Conservation (phyloP, 192 early-diverging fungal genomes). For the Chytriomyces sp. region DNA sequence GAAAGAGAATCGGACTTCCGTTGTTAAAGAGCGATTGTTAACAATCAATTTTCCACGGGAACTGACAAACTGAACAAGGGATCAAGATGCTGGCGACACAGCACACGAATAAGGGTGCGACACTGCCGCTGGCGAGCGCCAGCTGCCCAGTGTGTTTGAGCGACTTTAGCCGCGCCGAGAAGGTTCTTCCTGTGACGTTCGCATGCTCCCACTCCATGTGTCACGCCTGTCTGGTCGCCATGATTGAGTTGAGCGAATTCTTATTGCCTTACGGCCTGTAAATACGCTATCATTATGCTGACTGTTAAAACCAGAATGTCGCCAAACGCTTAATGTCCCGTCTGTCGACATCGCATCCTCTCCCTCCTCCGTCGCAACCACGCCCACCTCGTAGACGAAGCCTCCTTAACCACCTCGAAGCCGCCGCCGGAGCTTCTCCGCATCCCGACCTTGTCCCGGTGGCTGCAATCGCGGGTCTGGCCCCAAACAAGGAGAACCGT, state of each 20-base stretch:
- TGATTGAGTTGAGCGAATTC: neutral
- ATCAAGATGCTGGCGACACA: too few species aligned
- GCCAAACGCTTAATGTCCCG: constrained; percentile 24
- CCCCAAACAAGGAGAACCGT: too few species aligned
- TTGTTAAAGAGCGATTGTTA: neutral
- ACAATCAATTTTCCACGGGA: neutral
- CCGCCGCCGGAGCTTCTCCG: neutral
- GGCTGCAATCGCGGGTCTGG: too few species aligned
- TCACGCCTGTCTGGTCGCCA: neutral
- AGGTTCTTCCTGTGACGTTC: constrained; percentile 14
- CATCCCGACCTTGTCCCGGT: too few species aligned
- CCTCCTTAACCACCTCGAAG: neutral
- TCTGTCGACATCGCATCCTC: constrained; percentile 24
- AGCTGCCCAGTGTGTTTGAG: constrained; percentile 8
- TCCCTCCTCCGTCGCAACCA: neutral
- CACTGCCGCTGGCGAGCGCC: too few species aligned
- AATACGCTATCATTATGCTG: neutral
- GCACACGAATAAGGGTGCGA: too few species aligned
- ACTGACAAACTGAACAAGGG: too few species aligned
- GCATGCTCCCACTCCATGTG: constrained; percentile 16
- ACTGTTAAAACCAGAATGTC: too few species aligned
- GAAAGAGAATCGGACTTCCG: neutral
- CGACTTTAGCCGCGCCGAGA: constrained; percentile 4
- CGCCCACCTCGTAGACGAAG: constrained; percentile 10
- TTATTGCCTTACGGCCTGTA: neutral